Evolutionary conservation across 1,284 basidiomycete genomes (phyloP), one percentile per base, ranked within the genome.

Genomic region (Ustanciosporium gigantosporum): DNA sequence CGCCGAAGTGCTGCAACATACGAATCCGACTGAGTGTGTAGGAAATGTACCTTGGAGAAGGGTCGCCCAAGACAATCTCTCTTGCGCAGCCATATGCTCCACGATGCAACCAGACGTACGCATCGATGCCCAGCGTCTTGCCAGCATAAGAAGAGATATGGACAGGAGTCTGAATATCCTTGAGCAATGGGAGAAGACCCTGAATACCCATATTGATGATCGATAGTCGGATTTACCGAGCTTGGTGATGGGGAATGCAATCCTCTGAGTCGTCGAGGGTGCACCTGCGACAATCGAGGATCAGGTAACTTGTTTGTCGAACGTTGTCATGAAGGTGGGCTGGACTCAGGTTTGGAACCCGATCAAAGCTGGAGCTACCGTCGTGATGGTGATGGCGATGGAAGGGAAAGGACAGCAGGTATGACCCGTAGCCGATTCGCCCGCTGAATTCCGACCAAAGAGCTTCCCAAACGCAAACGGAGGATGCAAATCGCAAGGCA

Each of bases 41-140:
- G 70, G 95, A 87, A 60, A 97, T 90, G 82, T 96, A 96, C 80
- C 91, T 92, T 68, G 24, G 40, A 1, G 93, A 94, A 42, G 80
- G 82, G 73, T 86, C 86, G 17, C 91, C 91, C 1, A 87, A 89
- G 13, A 91, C 91, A 35, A 98, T 80, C 62, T 96, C 91, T 31
- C 73, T 49, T 32, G 95, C 90, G 79, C 95, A 99, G 0, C 88
- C 84, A 76, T 91, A 94, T 1, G 90, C 86, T 11, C 92, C 95
- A 66, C 88, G 86, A 78, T 98, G 95, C n/a, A 99, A 83, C 94
- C 94, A 97, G 37, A 94, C 93, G 79, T 98, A 96, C 35, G 86
- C 89, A 81, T 93, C 88, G 36, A 91, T 84, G 3, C 88, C 90
- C 29, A 91, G 79, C 2, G 77, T 78, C 49, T 49, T 58, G 35